These are phyloP conservation scores for Pseudozyma flocculosa DNA, from an alignment of 1,284 basidiomycete genomes.

Conservation along the genomic window DNA sequence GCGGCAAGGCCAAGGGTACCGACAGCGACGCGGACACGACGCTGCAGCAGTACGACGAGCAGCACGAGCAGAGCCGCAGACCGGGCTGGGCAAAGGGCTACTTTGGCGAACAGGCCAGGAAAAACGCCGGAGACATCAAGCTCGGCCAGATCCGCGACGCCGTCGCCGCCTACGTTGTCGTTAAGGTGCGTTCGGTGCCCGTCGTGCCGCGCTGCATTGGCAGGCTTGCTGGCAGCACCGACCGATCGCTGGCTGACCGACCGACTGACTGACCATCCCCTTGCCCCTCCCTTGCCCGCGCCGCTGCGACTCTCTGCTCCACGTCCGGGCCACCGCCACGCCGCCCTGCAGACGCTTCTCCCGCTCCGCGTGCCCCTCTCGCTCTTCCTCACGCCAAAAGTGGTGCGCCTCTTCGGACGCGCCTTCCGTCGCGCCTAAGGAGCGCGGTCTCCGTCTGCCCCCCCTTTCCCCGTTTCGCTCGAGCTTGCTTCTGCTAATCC, in stretches of 20 bases:
- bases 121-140: slow-evolving; percentile 6
- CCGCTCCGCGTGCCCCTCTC: slow-evolving; percentile 9
- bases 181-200: slow-evolving; percentile 13
- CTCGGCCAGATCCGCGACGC: slow-evolving; percentile 13
- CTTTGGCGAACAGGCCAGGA: not conserved
- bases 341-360: slow-evolving; percentile 3
- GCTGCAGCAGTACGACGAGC: not conserved
- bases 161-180: slow-evolving; percentile 9
- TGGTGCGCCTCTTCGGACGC: not conserved
- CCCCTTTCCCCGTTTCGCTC: not conserved
- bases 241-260: not conserved
- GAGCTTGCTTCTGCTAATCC: no score
- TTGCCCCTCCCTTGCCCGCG: no score
- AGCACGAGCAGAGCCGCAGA: not conserved
- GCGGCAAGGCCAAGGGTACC: not conserved
- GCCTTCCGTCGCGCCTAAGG: not conserved
- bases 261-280: no score
- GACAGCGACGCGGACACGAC: not conserved
- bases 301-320: not conserved
- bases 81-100: not conserved
- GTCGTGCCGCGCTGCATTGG: no score
- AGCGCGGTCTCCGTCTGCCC: not conserved
- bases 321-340: not conserved
- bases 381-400: slow-evolving; percentile 8
- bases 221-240: not conserved